Evolutionary conservation across 148 eudicot genomes (phyloP).

Genomic region (Arbutus unedo): DNA sequence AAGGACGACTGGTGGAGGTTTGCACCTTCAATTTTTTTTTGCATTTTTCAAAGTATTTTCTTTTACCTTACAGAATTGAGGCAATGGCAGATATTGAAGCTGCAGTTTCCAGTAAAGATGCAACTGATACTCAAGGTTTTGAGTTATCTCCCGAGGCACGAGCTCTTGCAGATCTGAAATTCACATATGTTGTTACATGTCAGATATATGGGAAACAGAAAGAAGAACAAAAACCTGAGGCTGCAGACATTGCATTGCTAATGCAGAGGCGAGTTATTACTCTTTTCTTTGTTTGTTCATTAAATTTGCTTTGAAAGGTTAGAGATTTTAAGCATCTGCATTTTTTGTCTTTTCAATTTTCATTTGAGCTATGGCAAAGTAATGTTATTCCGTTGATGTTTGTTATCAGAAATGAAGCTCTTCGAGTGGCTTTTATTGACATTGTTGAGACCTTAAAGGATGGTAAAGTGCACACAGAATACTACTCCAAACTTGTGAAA

Average conservation of each 20-base stretch:
- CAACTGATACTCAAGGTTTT: constrained; percentile 61
- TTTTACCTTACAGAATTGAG: constrained; percentile 17
- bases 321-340: neutral
- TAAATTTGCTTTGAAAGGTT: neutral
- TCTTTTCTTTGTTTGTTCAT: neutral
- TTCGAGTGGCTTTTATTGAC: constrained; percentile 92
- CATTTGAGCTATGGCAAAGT: neutral
- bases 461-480: constrained; percentile 76
- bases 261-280: constrained; percentile 72
- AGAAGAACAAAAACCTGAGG: constrained; percentile 91
- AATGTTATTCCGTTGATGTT: neutral
- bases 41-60: neutral
- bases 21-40: constrained; percentile 17
- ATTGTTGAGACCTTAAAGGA: constrained; percentile 80
- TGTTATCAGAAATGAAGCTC: constrained; percentile 78
- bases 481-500: constrained; percentile 90
- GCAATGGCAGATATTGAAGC: constrained; percentile 61
- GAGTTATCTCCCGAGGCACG: constrained; percentile 95
- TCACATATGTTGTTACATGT: constrained; percentile 95
- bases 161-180: constrained; percentile 94
- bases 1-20: constrained; percentile 70
- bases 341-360: neutral
- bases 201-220: constrained; percentile 98
- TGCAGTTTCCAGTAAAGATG: constrained; percentile 47
- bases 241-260: constrained; percentile 91